phyloP scores from a whole-genome alignment of 2,329 filamentous ascomycete genomes.

The Microcyclospora pomicola region DNA sequence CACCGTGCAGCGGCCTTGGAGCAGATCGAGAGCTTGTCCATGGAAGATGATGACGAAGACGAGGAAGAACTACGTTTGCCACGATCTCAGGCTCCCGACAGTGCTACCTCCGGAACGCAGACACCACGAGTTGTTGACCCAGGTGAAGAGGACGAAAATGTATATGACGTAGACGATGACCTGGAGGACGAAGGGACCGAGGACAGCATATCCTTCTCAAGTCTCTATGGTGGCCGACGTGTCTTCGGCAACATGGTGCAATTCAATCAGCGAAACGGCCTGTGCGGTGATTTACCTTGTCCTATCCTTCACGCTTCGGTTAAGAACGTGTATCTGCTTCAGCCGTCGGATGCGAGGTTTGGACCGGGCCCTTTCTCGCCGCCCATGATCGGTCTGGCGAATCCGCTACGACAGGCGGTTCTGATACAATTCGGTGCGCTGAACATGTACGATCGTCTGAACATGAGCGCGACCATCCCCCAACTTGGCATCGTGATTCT shows the following conservation, averaged over 20 bases:
- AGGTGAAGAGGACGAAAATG: background rate
- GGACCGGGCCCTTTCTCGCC: constrained; percentile 6
- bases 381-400: constrained; percentile 25
- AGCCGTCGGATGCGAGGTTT: constrained; percentile 16
- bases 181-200: constrained; percentile 16
- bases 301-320: constrained; percentile 29
- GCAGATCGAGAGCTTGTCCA: background rate
- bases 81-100: no score
- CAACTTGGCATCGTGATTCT: constrained; percentile 56
- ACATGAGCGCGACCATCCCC: constrained; percentile 50
- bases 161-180: constrained; percentile 6
- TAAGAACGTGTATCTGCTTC: constrained; percentile 30
- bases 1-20: background rate
- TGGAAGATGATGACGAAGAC: background rate
- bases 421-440: constrained; percentile 16
- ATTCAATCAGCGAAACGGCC: constrained; percentile 11
- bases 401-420: constrained; percentile 21
- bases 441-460: constrained; percentile 38
- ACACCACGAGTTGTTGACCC: no score
- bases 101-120: no score
- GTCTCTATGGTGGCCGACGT: constrained; percentile 14
- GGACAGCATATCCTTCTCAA: constrained; percentile 11
- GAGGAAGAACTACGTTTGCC: background rate
- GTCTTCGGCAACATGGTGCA: constrained; percentile 16
- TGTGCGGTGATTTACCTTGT: constrained; percentile 22